A percentile compares a stretch with the other conserved stretches of the same genome.
These are phyloP conservation scores for Musa schizocarpa DNA, from an alignment of 176 grass and related monocot genomes.

Conservation along the genomic window DNA sequence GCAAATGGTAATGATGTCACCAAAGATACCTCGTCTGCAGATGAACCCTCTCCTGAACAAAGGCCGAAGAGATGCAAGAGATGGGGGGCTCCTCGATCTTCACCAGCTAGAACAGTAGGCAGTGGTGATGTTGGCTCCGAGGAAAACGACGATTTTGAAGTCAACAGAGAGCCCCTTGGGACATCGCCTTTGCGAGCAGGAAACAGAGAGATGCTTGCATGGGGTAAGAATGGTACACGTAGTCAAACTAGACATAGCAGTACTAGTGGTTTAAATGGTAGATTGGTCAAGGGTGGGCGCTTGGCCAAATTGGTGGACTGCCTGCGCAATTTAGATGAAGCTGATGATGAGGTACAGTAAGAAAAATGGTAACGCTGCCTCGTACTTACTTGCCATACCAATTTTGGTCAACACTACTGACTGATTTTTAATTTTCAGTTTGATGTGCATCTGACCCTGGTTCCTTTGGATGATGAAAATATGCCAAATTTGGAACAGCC, in stretches of 20 bases:
- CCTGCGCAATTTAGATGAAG: conserved; percentile 41
- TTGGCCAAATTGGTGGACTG: conserved; percentile 59
- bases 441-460: conserved; percentile 36
- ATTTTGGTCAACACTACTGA: conserved; percentile 12
- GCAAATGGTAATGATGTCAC: conserved; percentile 44
- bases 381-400: background rate
- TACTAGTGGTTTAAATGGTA: conserved; percentile 45
- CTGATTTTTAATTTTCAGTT: conserved; percentile 32
- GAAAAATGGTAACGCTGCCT: background rate
- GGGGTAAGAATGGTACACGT: conserved; percentile 75
- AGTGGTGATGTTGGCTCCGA: conserved; percentile 35
- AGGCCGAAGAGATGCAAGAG: conserved; percentile 47
- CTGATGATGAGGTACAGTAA: conserved; percentile 49
- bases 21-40: conserved; percentile 58
- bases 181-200: conserved; percentile 42
- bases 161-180: conserved; percentile 39
- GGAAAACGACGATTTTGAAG: conserved; percentile 40
- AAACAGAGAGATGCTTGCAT: conserved; percentile 58
- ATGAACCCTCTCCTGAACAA: conserved; percentile 51
- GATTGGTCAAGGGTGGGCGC: conserved; percentile 38
- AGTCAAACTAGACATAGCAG: conserved; percentile 62
- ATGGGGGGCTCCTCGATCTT: conserved; percentile 31
- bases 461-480: conserved; percentile 44
- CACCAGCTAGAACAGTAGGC: conserved; percentile 40
- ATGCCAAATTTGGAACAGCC: conserved; percentile 43